Evolutionary conservation across 2,329 filamentous ascomycete genomes (phyloP).

Genomic region (Ciborinia camelliae): DNA sequence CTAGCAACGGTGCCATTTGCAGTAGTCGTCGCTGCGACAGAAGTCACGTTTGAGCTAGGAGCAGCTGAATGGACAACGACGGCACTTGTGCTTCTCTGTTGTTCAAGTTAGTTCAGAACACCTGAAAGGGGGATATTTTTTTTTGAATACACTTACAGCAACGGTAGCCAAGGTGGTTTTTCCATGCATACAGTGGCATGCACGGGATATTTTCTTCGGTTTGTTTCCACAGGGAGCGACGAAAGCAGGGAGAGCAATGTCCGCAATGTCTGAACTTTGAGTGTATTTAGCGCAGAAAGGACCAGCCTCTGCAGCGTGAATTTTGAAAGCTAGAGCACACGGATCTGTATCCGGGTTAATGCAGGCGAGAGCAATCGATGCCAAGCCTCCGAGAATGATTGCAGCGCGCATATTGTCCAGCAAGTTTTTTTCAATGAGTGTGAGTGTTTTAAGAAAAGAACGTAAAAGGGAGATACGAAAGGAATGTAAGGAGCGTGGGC

Average conservation of each 20-base stretch:
- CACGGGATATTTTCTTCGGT: slow-evolving; percentile 25
- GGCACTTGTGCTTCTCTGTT: background rate
- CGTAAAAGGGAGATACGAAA: background rate
- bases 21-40: too few relatives aligned
- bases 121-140: background rate
- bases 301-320: background rate
- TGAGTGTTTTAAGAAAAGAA: background rate
- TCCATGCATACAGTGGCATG: slow-evolving; percentile 23
- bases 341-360: slow-evolving; percentile 23
- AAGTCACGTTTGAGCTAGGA: too few relatives aligned
- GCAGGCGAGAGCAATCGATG: slow-evolving; percentile 23
- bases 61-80: background rate
- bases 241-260: slow-evolving; percentile 19
- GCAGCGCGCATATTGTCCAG: slow-evolving; percentile 23
- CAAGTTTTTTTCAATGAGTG: slow-evolving; percentile 10
- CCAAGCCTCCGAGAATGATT: slow-evolving; percentile 21
- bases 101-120: background rate
- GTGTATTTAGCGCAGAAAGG: slow-evolving; percentile 25
- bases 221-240: slow-evolving; percentile 21
- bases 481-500: slow-evolving; percentile 5
- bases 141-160: background rate
- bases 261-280: slow-evolving; percentile 12
- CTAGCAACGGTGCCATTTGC: too few relatives aligned
- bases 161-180: slow-evolving; percentile 7
- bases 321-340: slow-evolving; percentile 19